A percentile compares a stretch with the other conserved stretches of the same genome.
Evolutionary conservation across 179 eudicot species (phyloP).

Genomic region (Drosera spatulata): DNA sequence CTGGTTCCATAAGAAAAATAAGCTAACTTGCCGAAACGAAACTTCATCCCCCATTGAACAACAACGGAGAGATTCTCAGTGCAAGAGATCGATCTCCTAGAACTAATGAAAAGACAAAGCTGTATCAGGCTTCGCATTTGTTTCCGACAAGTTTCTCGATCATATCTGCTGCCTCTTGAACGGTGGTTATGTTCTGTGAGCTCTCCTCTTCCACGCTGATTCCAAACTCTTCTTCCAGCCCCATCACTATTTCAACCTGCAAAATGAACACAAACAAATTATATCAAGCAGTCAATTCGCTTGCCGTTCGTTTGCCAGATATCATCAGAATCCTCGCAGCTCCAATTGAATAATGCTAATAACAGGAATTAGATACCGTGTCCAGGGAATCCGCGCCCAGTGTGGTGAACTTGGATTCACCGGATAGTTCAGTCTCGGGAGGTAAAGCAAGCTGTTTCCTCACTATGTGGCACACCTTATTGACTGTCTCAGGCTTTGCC

Average conservation of each 20-base stretch:
- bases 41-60: no score
- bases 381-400: no score
- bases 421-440: slow-evolving; percentile 8
- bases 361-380: no score
- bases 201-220: slow-evolving; percentile 14
- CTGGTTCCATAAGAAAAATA: no score
- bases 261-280: neutral
- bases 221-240: slow-evolving; percentile 9
- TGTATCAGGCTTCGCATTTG: neutral
- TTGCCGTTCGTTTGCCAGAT: no score
- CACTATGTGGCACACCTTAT: slow-evolving; percentile 12
- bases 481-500: slow-evolving; percentile 11
- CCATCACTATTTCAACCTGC: slow-evolving; percentile 7
- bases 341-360: no score
- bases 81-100: no score
- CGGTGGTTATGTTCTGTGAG: slow-evolving; percentile 3
- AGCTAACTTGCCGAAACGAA: no score
- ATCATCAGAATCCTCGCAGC: no score
- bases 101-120: neutral
- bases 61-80: no score
- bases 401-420: slow-evolving; percentile 12
- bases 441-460: slow-evolving; percentile 14
- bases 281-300: no score
- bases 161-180: slow-evolving; percentile 4
- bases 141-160: neutral